A percentile compares a stretch with the other conserved stretches of the same genome.
These are phyloP conservation scores for Anaeramoeba flamelloides DNA, from an alignment of 78 protist genomes.

Conservation along the genomic window DNA sequence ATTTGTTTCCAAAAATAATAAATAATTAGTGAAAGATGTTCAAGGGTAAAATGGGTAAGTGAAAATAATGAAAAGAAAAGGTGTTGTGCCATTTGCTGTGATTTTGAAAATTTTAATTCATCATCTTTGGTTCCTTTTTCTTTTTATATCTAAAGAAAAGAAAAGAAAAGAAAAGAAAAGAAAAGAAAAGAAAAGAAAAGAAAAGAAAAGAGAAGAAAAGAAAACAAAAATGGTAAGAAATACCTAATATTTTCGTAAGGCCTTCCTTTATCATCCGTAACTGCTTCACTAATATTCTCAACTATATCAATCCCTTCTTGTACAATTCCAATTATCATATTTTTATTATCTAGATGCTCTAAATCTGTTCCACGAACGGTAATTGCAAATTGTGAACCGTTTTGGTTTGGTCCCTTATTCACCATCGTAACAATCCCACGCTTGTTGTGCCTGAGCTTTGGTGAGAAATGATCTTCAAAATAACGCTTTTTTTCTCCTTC, in stretches of 20 bases:
- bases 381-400: conserved; percentile 65
- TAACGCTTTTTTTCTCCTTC: conserved; percentile 9
- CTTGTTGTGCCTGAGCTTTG: conserved; percentile 18
- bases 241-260: conserved; percentile 52
- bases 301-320: conserved; percentile 67
- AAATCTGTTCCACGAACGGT: conserved; percentile 20
- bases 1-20: too few relatives aligned
- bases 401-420: conserved; percentile 16
- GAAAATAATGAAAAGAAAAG: too few relatives aligned
- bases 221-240: too few relatives aligned
- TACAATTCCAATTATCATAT: conserved; percentile 78
- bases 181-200: too few relatives aligned
- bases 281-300: conserved; percentile 23
- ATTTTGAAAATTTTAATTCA: too few relatives aligned
- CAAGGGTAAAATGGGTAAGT: too few relatives aligned
- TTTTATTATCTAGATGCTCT: conserved; percentile 42
- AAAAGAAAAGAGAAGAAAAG: too few relatives aligned
- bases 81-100: too few relatives aligned
- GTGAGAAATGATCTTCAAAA: conserved; percentile 63
- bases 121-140: too few relatives aligned
- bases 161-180: too few relatives aligned
- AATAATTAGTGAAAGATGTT: too few relatives aligned
- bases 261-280: conserved; percentile 32
- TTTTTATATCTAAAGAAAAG: too few relatives aligned
- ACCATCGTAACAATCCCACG: conserved; percentile 37